Conservation (phyloP, 768 basidiomycete species). For the Megacollybia marginata region DNA sequence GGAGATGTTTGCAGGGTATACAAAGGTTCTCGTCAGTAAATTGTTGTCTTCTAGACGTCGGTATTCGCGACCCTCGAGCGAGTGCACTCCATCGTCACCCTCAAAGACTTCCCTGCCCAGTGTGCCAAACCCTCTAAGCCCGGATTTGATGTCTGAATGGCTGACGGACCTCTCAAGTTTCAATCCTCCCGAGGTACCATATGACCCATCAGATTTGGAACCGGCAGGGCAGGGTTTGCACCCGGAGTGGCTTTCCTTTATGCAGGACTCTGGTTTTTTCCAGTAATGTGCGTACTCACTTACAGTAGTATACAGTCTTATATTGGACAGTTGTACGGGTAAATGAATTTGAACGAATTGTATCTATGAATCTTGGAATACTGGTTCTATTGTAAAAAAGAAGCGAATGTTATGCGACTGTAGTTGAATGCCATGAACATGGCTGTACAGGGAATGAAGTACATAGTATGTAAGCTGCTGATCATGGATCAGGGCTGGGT, state of each 20-base stretch:
- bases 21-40: conserved; percentile 32
- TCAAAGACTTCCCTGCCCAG: background rate
- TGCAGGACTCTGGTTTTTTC: background rate
- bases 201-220: background rate
- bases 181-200: background rate
- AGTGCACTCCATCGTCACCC: background rate
- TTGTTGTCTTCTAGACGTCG: conserved; percentile 18
- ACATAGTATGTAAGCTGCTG: too few species aligned
- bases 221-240: background rate
- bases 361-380: too few species aligned
- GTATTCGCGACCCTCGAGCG: background rate
- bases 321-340: too few species aligned
- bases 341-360: too few species aligned
- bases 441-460: too few species aligned
- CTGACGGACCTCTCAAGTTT: background rate
- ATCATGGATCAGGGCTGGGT: too few species aligned
- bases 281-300: too few species aligned
- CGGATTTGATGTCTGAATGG: background rate
- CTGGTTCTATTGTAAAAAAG: too few species aligned
- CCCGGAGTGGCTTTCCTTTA: background rate
- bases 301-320: too few species aligned
- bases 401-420: too few species aligned
- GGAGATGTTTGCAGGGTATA: conserved; percentile 38
- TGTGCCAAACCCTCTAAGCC: background rate
- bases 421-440: too few species aligned